Evolutionary conservation across 202 grass and related monocot genomes (phyloP).

Genomic region (Hordeum pubiflorum): DNA sequence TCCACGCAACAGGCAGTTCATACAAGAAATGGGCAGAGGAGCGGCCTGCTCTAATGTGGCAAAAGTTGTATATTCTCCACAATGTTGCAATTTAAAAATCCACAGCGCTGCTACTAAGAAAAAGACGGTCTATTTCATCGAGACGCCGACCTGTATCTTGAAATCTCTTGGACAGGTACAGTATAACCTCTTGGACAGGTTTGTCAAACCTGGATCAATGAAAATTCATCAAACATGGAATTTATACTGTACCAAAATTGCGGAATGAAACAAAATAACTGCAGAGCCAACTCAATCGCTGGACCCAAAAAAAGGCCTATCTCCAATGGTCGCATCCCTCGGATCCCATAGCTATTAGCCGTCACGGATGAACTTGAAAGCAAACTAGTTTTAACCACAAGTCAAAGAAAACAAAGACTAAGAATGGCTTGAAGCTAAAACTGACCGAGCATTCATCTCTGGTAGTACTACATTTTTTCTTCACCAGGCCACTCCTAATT

Average conservation of each 20-base stretch:
- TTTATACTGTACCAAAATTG: too few species aligned
- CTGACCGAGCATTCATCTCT: too few species aligned
- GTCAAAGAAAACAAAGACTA: neutral
- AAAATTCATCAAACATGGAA: neutral
- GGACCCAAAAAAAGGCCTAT: neutral
- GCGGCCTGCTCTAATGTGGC: neutral
- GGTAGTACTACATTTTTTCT: too few species aligned
- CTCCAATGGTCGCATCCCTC: neutral
- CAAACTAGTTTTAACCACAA: constrained; percentile 21
- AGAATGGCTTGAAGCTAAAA: too few species aligned
- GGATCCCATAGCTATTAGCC: constrained; percentile 30
- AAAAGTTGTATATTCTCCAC: neutral
- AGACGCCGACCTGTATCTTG: too few species aligned
- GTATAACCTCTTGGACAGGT: too few species aligned
- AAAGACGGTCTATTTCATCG: neutral
- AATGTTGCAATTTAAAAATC: neutral
- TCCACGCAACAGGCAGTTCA: neutral
- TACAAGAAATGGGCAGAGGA: neutral
- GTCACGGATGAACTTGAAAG: neutral
- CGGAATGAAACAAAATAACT: neutral
- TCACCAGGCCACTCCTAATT: too few species aligned
- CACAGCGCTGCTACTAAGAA: neutral
- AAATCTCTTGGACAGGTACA: too few species aligned
- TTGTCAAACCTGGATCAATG: constrained; percentile 19
- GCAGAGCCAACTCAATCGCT: neutral